Evolutionary conservation across 441 rosid species (phyloP), one percentile per base, ranked within the genome.

Genomic region (Croton setiger): DNA sequence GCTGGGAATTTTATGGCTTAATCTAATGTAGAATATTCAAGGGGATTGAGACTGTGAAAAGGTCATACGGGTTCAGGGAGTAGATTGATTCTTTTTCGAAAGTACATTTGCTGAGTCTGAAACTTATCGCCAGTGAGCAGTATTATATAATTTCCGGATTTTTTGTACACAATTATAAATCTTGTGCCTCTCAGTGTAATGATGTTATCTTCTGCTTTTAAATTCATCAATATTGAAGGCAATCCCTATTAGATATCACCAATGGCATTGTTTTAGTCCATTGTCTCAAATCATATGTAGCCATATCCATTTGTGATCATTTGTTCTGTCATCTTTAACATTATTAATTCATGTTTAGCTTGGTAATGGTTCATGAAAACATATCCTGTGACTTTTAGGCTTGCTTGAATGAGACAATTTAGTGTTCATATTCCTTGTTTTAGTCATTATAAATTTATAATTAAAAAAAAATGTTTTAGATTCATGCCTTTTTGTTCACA

Each of bases 381-480:
- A 17, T 53, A 53, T 44, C 10, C 47, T 43, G 20, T 31, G 51
- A 52, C 31, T 33, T 27, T 9, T 20, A 23, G 44, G 66, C 43
- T 23, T 13, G 47, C 12, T 45, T 13, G 21, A 63, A 15, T 52
- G 23, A 21, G 44, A 31, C 23, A 41, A 21, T 33, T 20, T 18
- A 33, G 1, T 8, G 0, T 31, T 44, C 36, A 41, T 23, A 4
- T 47, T 41, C 7, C 43, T 60, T 23, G 33, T 20, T 43, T 10
- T 17, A 14, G 27, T 41, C 8, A 23, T 31, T 37, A 62, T 21
- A n/a, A 33, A n/a, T n/a, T n/a, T n/a, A n/a, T n/a, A n/a, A n/a
- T n/a, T 51, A 39, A 67, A 47, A 14, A 62, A 37, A 51, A 67
- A 47, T 62, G 2, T 45, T 68, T 72, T 64, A 13, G 48, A 69